Base-by-base conservation (phyloP, 345 rosid species). In the Populus simonii region DNA sequence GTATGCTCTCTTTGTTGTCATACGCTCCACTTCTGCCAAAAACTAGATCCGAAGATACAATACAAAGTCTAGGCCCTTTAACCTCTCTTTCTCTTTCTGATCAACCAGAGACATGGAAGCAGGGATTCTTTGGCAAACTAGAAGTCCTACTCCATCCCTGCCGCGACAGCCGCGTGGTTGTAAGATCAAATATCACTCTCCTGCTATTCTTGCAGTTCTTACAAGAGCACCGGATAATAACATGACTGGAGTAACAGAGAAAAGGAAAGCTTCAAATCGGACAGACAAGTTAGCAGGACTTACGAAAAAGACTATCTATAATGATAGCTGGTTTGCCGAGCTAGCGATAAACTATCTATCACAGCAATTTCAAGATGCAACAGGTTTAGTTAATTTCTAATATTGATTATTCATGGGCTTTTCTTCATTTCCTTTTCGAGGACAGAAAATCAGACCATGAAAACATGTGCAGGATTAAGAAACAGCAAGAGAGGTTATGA, bases 331-430 rank as follows among this genome's bases (percentile, higher is more conserved):
- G 86, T 82, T 91, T 15, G 90, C 88, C 27, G 83, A 35, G 51
- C 72, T 87, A 45, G 97, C 96, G 27, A 83, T 89, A 33, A 79
- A 85, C 73, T 83, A 87, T 84, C 88, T 93, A 20, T 85, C 96
- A 6, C 83, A 73, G 36, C 80, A 79, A 45, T 88, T 93, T 62
- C 96, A 90, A 80, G 84, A 82, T 29, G 74, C 90, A 8, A 81
- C 87, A 80, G 97, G 97, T 93, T 79, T 29, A 51, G 18, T 71
- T 31, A 29, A 11, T 57, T 25, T 59, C 9, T 71, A 33, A 33
- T 4, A 6, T 49, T 35, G 51, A 39, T 6, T 8, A 68, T 57
- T 69, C 1, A 25, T 39, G 11, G 13, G 23, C 16, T 70, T 57
- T n/a, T 71, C 59, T 61, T 39, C 20, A 5, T 53, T 18, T 76